A percentile compares a stretch with the other conserved stretches of the same genome.
Evolutionary conservation across 2,329 filamentous ascomycete species (phyloP).

Genomic region (Ophiostoma sp.): DNA sequence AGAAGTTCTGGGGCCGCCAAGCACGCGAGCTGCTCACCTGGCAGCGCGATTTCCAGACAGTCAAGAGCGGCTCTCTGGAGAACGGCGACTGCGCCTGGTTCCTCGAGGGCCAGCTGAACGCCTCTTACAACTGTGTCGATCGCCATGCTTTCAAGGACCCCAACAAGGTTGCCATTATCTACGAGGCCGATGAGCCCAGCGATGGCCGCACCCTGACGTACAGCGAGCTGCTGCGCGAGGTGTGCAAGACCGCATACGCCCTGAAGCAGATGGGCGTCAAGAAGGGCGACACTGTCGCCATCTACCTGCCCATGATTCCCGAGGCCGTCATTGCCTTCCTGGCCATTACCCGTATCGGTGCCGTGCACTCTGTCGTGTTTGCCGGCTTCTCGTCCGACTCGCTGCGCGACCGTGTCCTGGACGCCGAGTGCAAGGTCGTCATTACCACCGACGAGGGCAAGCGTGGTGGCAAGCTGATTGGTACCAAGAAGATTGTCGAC

Average conservation of each 20-base stretch:
- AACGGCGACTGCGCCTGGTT: conserved; percentile 93
- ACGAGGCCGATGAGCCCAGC: conserved; percentile 87
- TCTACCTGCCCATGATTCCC: conserved; percentile 98
- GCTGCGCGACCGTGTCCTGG: conserved; percentile 86
- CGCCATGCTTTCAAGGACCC: conserved; percentile 94
- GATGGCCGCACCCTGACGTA: conserved; percentile 91
- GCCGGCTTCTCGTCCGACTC: conserved; percentile 97
- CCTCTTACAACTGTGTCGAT: conserved; percentile 95
- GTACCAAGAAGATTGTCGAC: conserved; percentile 98
- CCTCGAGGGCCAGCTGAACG: conserved; percentile 85
- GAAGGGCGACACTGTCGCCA: conserved; percentile 94
- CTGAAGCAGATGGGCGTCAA: conserved; percentile 93
- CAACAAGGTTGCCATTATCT: conserved; percentile 91
- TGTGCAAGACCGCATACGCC: conserved; percentile 79
- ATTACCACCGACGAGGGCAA: conserved; percentile 98
- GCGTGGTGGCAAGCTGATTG: conserved; percentile 93
- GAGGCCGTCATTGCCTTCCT: conserved; percentile 89
- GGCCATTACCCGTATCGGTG: conserved; percentile 86
- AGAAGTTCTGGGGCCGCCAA: conserved; percentile 82
- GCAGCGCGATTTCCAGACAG: conserved; percentile 87
- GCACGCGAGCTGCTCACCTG: conserved; percentile 88
- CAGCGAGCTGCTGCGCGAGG: conserved; percentile 84
- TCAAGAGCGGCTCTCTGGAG: conserved; percentile 67
- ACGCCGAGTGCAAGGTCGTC: conserved; percentile 85
- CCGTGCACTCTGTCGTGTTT: conserved; percentile 95